Evolutionary conservation across 2,329 filamentous ascomycete genomes (phyloP), one percentile per base, ranked within the genome.

Genomic region (Ophiocordyceps robertsii): DNA sequence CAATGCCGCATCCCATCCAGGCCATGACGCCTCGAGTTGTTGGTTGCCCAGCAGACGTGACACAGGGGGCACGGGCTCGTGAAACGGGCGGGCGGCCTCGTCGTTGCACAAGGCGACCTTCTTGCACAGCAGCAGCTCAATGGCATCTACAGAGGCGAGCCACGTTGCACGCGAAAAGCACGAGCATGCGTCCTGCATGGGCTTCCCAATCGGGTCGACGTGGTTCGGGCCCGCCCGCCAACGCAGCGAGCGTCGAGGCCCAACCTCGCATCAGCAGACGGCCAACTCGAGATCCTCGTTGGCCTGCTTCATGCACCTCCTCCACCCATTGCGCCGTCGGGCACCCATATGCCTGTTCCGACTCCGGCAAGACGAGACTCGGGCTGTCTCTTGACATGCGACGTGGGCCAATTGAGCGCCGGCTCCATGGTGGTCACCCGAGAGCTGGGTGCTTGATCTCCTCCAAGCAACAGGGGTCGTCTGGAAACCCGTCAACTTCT

Each of bases 121-220:
- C n/a, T n/a, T n/a, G n/a, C n/a, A n/a, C 36, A 24, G 24, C 31
- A 33, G 31, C 16, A 6, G 31, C 31, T 33, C 31, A 33, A 14
- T 6, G 32, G 14, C 32, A 33, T n/a, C 32, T 8, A 8, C 11
- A 33, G 32, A 21, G 30, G 10, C 53, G 53, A 55, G 58, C 58
- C 58, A 60, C 57, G 57, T 60, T 59, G 58, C 57, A 59, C 50
- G 19, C 19, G 19, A 19, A 19, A 4, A 19, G 19, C 19, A 19
- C n/a, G 19, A 19, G 19, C 19, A 19, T 19, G 19, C 19, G 38
- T 21, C 6, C 39, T 44, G 42, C 45, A 44, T 42, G 45, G 44
- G 24, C 39, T 21, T 43, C 42, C 27, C 30, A 17, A 41, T 40
- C 3, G 24, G 24, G 24, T 4, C 24, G 24, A 27, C 24, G 24